Evolutionary conservation across 441 rosid genomes (phyloP).

Genomic region (Viola pubescens): DNA sequence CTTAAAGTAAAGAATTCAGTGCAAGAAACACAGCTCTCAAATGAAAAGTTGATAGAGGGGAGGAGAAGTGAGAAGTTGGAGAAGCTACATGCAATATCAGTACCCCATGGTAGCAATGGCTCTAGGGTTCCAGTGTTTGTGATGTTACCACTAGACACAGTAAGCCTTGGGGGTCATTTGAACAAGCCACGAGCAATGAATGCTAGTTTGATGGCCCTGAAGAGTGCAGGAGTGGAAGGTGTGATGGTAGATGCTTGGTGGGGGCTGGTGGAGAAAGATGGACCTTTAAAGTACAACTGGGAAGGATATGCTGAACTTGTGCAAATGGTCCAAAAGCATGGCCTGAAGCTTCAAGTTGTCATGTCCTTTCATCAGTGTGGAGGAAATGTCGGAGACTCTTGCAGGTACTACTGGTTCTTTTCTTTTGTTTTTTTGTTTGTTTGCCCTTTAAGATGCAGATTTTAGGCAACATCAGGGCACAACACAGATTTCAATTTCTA

Average conservation of each 20-base stretch:
- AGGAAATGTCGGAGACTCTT: conserved; percentile 95
- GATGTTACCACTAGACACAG: conserved; percentile 87
- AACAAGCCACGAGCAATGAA: conserved; percentile 85
- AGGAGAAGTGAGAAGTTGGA: conserved; percentile 28
- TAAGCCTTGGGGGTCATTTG: conserved; percentile 55
- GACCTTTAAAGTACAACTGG: conserved; percentile 86
- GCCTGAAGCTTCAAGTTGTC: conserved; percentile 80
- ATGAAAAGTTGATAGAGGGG: conserved; percentile 24
- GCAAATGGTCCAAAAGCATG: conserved; percentile 73
- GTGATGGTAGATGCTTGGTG: conserved; percentile 99
- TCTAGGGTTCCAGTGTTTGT: conserved; percentile 74
- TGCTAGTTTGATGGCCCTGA: conserved; percentile 85
- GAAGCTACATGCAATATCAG: conserved; percentile 43
- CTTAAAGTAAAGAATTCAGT: conserved; percentile 36
- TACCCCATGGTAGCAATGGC: conserved; percentile 32
- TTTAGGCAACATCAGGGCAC: background rate
- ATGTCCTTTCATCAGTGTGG: conserved; percentile 99
- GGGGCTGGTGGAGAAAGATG: conserved; percentile 97
- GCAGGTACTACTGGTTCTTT: conserved; percentile 45
- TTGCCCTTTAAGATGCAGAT: background rate
- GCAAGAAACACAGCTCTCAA: conserved; percentile 30
- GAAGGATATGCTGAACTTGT: conserved; percentile 86
- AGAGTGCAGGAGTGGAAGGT: conserved; percentile 89
- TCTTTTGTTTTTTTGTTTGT: background rate
- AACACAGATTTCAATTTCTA: background rate